Conservation (phyloP, 2,329 filamentous ascomycete species). For the Colletotrichum trifolii region DNA sequence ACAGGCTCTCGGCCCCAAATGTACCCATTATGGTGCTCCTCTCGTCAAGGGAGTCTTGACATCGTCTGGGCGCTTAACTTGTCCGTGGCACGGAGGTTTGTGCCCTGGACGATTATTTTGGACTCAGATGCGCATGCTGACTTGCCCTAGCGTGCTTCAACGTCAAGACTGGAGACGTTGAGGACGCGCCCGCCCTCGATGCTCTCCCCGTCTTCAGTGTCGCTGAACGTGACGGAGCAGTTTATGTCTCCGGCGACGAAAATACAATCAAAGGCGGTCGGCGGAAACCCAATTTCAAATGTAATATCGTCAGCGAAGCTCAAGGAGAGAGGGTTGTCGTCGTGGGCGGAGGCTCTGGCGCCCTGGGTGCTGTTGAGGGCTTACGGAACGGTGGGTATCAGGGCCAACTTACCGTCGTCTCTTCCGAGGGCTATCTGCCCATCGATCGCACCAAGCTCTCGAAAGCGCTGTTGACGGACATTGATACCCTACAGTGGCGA, state of each 20-base stretch:
- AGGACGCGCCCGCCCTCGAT: slow-evolving; percentile 92
- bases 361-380: slow-evolving; percentile 83
- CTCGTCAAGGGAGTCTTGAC: slow-evolving; percentile 87
- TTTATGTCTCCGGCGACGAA: slow-evolving; percentile 87
- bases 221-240: slow-evolving; percentile 80
- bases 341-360: slow-evolving; percentile 87
- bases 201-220: slow-evolving; percentile 86
- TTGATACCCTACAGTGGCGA: slow-evolving; percentile 81
- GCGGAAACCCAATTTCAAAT: slow-evolving; percentile 79
- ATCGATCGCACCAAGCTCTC: slow-evolving; percentile 96
- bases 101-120: slow-evolving; percentile 17
- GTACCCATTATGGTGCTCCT: slow-evolving; percentile 93
- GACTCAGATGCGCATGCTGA: neutral
- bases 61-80: slow-evolving; percentile 84
- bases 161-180: slow-evolving; percentile 87
- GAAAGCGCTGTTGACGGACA: slow-evolving; percentile 88
- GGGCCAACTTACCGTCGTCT: slow-evolving; percentile 84
- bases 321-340: slow-evolving; percentile 78
- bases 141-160: slow-evolving; percentile 84
- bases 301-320: slow-evolving; percentile 60
- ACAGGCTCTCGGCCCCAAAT: slow-evolving; percentile 85
- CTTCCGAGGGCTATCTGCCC: slow-evolving; percentile 84
- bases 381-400: slow-evolving; percentile 84
- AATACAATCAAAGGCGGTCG: slow-evolving; percentile 80
- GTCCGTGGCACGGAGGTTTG: slow-evolving; percentile 94